phyloP scores from a whole-genome alignment of 768 basidiomycete species.

The Neoboletus subvelutipes region DNA sequence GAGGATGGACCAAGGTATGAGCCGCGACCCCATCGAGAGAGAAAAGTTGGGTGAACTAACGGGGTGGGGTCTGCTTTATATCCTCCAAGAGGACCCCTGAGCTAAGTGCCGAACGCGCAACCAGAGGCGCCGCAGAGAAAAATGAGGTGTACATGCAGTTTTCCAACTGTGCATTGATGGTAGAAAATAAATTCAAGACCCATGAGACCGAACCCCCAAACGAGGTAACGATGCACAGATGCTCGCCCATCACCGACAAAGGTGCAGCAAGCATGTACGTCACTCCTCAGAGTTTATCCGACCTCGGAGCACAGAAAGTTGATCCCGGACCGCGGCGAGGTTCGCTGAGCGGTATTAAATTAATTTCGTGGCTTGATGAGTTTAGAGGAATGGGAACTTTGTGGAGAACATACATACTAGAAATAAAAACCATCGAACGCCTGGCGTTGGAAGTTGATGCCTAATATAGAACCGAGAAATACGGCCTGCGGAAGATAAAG shows the following conservation, averaged over 20 bases:
- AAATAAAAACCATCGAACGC: not conserved
- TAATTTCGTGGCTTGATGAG: not conserved
- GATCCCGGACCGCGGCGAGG: not conserved
- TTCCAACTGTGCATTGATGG: not conserved
- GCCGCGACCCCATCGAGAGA: not conserved
- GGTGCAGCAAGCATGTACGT: not conserved
- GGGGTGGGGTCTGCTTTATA: not conserved
- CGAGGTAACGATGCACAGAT: not conserved
- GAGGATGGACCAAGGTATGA: not conserved
- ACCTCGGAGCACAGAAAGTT: not conserved
- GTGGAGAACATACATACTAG: not conserved
- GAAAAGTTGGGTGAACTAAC: not conserved
- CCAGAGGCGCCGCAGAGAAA: not conserved
- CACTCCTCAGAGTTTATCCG: not conserved
- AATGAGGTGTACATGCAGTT: not conserved
- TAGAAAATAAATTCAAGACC: not conserved
- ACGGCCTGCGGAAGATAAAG: not conserved
- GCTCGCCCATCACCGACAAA: not conserved
- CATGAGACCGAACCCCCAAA: not conserved
- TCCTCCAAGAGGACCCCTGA: not conserved
- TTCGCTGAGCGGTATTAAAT: not conserved
- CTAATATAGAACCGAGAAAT: not conserved
- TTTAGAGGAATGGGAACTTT: not conserved
- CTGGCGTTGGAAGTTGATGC: not conserved
- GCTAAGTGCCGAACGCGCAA: not conserved